Base-by-base conservation (phyloP, 2,329 filamentous ascomycete species). In the Talaromyces sp. region DNA sequence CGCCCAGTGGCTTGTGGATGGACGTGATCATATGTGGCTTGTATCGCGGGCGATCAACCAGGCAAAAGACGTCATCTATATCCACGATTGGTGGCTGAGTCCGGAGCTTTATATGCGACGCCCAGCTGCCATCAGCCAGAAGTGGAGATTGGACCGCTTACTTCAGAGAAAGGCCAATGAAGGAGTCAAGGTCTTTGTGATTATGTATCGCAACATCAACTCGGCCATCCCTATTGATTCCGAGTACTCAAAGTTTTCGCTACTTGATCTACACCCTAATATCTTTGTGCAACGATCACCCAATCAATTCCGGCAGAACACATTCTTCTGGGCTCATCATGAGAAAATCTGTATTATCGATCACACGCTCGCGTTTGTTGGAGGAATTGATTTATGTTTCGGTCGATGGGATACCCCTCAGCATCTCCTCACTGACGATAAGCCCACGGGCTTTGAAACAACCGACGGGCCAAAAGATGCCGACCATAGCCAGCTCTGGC, bases 1-100 rank as follows among this genome's bases (percentile, higher is more conserved):
- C 76, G 92, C 92, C 2, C 92, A 97, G 70, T 97, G 93, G 92
- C 84, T 99, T 9, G 93, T 99, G 0, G 94, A 99, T 75, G 94
- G 91, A 17, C 86, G 94, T 66, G 94, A 99, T 73, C 95, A 97
- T 79, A 97, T 97, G 93, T 99, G 94, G 94, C 96, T 97, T 72
- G 92, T 97, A 8, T 97, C 93, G 11, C 86, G 93, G 65, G 94
- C 94, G 12, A 95, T 99, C 69, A 94, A 91, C 72, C 96, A 97
- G 86, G 94, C 94, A 9, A 91, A 91, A 69, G 94, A 97, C 77
- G 93, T 97, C 63, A 93, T 99, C 67, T 97, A 97, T 75, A 97
- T 99, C 64, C 94, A 99, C 73, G 94, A 97, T 74, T 99, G 94
- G 94, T 99, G 94, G 94, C 79, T 99, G 46, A 97, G 91, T 67